Evolutionary conservation across 2,329 filamentous ascomycete genomes (phyloP), one percentile per base, ranked within the genome.

Genomic region (Calonectria honghensis): DNA sequence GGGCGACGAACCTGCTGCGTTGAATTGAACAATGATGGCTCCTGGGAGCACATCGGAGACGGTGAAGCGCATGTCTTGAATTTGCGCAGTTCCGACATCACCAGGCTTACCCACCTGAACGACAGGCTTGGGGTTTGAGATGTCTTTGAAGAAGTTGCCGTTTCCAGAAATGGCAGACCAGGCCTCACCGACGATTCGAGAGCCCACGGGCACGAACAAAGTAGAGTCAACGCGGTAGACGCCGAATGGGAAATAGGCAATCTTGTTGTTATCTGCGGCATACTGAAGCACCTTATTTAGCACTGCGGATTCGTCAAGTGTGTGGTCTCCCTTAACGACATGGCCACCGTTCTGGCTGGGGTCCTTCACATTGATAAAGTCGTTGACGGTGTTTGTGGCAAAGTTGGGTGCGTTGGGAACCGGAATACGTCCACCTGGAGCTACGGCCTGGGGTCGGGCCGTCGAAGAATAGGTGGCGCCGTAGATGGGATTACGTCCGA

Each of bases 111-210:
- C 57, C 24, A 63, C 57, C 24, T 63, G 57, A 6, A 63, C 57
- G 1, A 63, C 37, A 29, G 57, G 57, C 57, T 63, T 63, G 6
- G 57, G 57, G 57, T 63, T 41, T 4, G 35, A 41, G 24, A 24
- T 6, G 57, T 63, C 57, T 13, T 63, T 63, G 35, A 63, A 63
- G 9, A 63, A 41, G 7, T 63, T 6, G 2, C 57, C 57, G 27
- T 63, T 63, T 41, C 57, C 57, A 31, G 57, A 63, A 41, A 63
- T 63, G 35, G 57, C 16, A 6, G 57, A 35, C 57, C 57, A 63
- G 24, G 57, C 57, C 14, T 63, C 57, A 7, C 57, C 57, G 24
- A 63, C 57, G 13, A 63, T 63, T 7, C 57, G 57, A 41, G 57
- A 63, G 14, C 57, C 57, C 37, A 63, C 9, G 2, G 57, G 57